A percentile compares a stretch with the other conserved stretches of the same genome.
phyloP scores from a whole-genome alignment of 2,329 filamentous ascomycete species.

The Pseudopyricularia cyperi region DNA sequence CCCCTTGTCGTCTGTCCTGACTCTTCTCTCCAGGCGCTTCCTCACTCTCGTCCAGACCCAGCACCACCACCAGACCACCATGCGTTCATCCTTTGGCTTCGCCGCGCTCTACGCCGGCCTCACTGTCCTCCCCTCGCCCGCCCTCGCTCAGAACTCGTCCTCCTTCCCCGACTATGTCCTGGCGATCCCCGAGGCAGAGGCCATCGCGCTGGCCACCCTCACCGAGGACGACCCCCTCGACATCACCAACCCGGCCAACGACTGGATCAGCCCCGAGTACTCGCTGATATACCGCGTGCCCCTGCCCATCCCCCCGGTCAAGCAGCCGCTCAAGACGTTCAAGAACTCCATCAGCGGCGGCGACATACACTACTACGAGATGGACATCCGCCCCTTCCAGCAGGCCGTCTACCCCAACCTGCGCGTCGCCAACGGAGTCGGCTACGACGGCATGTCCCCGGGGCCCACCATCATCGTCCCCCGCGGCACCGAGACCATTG shows the following conservation, averaged over 20 bases:
- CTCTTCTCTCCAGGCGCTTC: too few relatives aligned
- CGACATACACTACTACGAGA: slow-evolving; percentile 22
- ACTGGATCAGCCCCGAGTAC: slow-evolving; percentile 19
- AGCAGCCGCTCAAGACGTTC: slow-evolving; percentile 22
- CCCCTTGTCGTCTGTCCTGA: too few relatives aligned
- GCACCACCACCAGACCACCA: background rate
- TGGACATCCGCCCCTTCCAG: slow-evolving; percentile 18
- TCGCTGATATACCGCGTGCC: slow-evolving; percentile 23
- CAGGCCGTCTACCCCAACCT: slow-evolving; percentile 24
- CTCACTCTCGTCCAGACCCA: background rate
- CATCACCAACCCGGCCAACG: slow-evolving; percentile 4
- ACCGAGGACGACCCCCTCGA: slow-evolving; percentile 7
- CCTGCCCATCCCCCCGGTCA: slow-evolving; percentile 30
- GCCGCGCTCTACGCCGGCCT: slow-evolving; percentile 1
- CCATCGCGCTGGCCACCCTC: background rate
- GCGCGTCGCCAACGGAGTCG: slow-evolving; percentile 17
- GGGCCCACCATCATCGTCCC: slow-evolving; percentile 38
- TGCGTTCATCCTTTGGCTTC: background rate
- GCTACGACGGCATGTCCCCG: slow-evolving; percentile 41
- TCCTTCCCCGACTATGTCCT: background rate
- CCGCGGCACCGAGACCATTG: slow-evolving; percentile 35
- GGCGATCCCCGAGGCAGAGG: background rate
- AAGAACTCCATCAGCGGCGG: slow-evolving; percentile 21
- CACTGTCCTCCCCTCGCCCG: background rate
- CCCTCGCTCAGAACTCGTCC: background rate